Percentiles rank a stretch among this genome's conserved stretches.
Conservation (phyloP, 106 monocot species). For the Amphibolis antarctica region DNA sequence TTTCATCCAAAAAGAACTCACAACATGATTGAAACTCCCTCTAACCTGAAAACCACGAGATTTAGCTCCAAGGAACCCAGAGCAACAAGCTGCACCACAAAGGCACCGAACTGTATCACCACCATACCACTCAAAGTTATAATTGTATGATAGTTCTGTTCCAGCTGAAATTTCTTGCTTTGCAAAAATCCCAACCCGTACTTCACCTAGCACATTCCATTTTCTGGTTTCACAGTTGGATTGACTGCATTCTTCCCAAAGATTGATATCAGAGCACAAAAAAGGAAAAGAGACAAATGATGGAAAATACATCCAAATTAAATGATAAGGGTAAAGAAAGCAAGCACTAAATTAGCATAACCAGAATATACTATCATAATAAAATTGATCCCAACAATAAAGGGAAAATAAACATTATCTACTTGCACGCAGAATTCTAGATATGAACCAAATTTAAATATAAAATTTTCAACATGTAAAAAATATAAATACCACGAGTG, state of each 20-base stretch:
- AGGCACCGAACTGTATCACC: constrained; percentile 84
- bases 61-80: constrained; percentile 96
- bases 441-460: background rate
- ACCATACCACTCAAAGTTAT: constrained; percentile 99
- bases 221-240: constrained; percentile 98
- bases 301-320: no score
- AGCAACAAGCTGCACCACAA: constrained; percentile 78
- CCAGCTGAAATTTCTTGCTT: constrained; percentile 80
- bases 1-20: no score
- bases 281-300: background rate
- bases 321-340: no score
- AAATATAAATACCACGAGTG: constrained; percentile 69
- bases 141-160: constrained; percentile 81
- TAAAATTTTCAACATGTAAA: background rate
- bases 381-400: no score
- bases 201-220: constrained; percentile 82
- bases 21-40: no score
- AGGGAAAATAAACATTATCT: background rate
- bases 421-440: background rate
- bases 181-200: constrained; percentile 95
- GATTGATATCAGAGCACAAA: background rate
- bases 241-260: constrained; percentile 48
- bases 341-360: no score
- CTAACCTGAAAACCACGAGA: constrained; percentile 93
- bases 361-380: no score